These are phyloP conservation scores for Pyrus bretschneideri DNA, from an alignment of 306 rosid species.

Conservation along the genomic window DNA sequence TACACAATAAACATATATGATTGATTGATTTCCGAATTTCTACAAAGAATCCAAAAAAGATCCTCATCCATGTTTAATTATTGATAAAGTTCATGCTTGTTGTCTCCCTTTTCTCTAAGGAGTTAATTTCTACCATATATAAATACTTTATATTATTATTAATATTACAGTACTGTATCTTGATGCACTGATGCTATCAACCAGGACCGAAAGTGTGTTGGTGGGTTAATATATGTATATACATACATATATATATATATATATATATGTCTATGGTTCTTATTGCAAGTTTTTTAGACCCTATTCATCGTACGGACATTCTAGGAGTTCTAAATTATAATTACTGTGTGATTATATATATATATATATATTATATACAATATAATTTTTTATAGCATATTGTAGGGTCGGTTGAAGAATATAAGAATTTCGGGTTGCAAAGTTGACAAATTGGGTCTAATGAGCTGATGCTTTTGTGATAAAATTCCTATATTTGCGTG, in stretches of 20 bases:
- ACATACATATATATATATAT: no score
- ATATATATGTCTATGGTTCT: slow-evolving; percentile 11
- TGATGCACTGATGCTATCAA: slow-evolving; percentile 29
- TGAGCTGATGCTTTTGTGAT: not conserved
- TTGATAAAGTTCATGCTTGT: slow-evolving; percentile 7
- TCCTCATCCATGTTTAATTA: not conserved
- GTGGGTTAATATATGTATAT: not conserved
- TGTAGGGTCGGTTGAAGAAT: not conserved
- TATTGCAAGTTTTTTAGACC: slow-evolving; percentile 21
- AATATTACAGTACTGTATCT: not conserved
- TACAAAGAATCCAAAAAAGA: no score
- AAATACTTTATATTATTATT: not conserved
- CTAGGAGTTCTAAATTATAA: slow-evolving; percentile 14
- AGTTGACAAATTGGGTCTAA: not conserved
- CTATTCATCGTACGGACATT: slow-evolving; percentile 27
- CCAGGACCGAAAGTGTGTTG: slow-evolving; percentile 27
- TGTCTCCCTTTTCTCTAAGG: slow-evolving; percentile 1
- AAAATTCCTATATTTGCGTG: not conserved
- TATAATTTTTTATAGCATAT: not conserved
- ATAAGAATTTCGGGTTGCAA: not conserved
- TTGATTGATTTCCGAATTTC: no score
- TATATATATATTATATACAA: no score
- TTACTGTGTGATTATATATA: not conserved
- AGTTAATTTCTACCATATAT: not conserved
- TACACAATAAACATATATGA: no score